Evolutionary conservation across 2,329 filamentous ascomycete species (phyloP), one percentile per base, ranked within the genome.

Genomic region (Domatiomyces globalis): DNA sequence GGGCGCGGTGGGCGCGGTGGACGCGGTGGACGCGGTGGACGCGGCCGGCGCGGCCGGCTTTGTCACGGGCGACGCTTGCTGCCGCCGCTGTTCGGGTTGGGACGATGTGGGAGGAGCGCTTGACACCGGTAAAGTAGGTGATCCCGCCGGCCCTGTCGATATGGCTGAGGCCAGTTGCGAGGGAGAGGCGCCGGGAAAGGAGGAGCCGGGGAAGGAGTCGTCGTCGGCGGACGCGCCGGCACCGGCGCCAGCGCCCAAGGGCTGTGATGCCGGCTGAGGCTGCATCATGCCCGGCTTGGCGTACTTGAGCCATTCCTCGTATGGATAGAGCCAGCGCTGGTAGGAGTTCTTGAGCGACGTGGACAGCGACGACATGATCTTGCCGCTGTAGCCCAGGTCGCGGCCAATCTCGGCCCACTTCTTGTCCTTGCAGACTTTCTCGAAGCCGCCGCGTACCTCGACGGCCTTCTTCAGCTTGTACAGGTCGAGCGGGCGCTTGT

Each of bases 351-450:
- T 98, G 43, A 98, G 77, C 4, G 92, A 96, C 0, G 92, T 98
- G 5, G 92, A 98, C 46, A 98, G 73, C 7, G 92, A 96, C 2
- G 90, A 96, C 92, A 98, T 98, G 57, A 98, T 98, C 73, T 98
- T 98, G 65, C 92, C 92, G 64, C 90, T 96, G 69, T 98, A 98
- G 50, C 92, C 92, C 46, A 98, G 72, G 65, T 96, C 92, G 63
- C 92, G 82, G 33, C 92, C 92, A 61, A 98, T 96, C 67, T 98
- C 92, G 15, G 92, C 92, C 92, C 92, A 98, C 71, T 96, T 96
- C 71, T 98, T 98, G 51, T 84, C 77, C 69, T 95, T 95, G 76
- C 92, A 98, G 45, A 98, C 92, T 63, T 86, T 86, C 51, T 95
- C 89, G 61, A 98, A 98, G 2, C 92, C 92, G 46, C 92, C 92